A percentile compares a stretch with the other conserved stretches of the same genome.
These are phyloP conservation scores for Schizonepeta tenuifolia DNA, from an alignment of 257 asterid species.

Conservation along the genomic window DNA sequence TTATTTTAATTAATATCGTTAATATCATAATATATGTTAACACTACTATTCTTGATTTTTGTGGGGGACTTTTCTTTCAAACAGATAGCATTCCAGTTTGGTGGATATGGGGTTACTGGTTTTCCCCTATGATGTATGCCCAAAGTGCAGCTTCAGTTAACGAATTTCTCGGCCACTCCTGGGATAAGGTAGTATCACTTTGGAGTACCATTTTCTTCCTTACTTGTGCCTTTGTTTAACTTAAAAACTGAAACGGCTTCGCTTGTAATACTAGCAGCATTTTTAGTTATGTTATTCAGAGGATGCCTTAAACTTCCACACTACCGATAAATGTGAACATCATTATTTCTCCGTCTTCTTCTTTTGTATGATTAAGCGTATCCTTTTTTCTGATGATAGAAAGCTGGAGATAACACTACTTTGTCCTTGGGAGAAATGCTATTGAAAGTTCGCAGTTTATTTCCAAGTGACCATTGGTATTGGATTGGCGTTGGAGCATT, in stretches of 20 bases:
- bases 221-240: not conserved
- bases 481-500: slow-evolving; percentile 74
- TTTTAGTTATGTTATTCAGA: not conserved
- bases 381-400: slow-evolving; percentile 38
- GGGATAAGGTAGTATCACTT: slow-evolving; percentile 59
- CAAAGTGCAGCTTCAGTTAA: slow-evolving; percentile 88
- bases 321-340: not conserved
- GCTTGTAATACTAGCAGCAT: not conserved
- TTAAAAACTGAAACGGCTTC: not conserved
- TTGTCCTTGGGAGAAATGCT: slow-evolving; percentile 55
- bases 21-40: not conserved
- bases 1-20: not conserved
- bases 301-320: slow-evolving; percentile 8
- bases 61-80: slow-evolving; percentile 26
- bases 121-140: slow-evolving; percentile 93
- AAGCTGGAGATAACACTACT: slow-evolving; percentile 43
- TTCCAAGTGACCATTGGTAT: slow-evolving; percentile 61
- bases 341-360: not conserved
- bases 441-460: slow-evolving; percentile 60
- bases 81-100: slow-evolving; percentile 81
- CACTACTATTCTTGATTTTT: slow-evolving; percentile 20
- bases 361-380: slow-evolving; percentile 6
- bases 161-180: slow-evolving; percentile 82
- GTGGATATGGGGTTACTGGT: slow-evolving; percentile 99
- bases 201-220: slow-evolving; percentile 9